Evolutionary conservation across 2,329 filamentous ascomycete genomes (phyloP), one percentile per base, ranked within the genome.

Genomic region (Aquanectria penicillioides): DNA sequence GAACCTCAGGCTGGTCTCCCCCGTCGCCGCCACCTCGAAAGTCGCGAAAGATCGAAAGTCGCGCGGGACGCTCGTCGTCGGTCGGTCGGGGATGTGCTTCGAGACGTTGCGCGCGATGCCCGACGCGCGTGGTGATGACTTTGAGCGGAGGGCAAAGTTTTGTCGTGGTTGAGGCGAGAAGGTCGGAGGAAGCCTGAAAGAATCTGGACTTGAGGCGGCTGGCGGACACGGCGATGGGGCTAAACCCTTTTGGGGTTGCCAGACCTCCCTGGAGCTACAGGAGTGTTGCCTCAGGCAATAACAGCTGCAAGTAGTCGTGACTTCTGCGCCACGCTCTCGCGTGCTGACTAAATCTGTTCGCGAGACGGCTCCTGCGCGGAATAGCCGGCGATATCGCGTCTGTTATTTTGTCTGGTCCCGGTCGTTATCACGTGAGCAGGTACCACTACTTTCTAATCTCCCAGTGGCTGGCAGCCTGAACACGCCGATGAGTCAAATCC

Each of bases 71-170:
- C 71, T 71, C 38, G 61, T 79, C 71, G 70, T 70, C 68, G 55
- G 46, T 69, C 65, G 65, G 59, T 69, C 63, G 60, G 55, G 53
- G 51, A 59, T 57, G 69, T 69, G 66, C 57, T 69, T 71, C 60
- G 59, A 53, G 64, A 63, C 67, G 73, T 67, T 71, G 73, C 73
- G 76, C 75, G 75, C 77, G 78, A 79, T 79, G 78, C 74, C 76
- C 77, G 82, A 81, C 81, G 80, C 83, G 84, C 79, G 79, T 78
- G 76, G 74, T 77, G 79, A 80, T 83, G 78, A 69, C 61, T 72
- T 75, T 69, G 69, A 64, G 68, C 65, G 66, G 59, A 62, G 66
- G 70, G 71, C 74, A 75, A 72, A 74, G 73, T 78, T 77, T 79
- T 77, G 76, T 78, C 76, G 76, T 75, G 74, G 77, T 75, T 75